phyloP scores from a whole-genome alignment of 1,284 basidiomycete species.

The Ustilago hordei region DNA sequence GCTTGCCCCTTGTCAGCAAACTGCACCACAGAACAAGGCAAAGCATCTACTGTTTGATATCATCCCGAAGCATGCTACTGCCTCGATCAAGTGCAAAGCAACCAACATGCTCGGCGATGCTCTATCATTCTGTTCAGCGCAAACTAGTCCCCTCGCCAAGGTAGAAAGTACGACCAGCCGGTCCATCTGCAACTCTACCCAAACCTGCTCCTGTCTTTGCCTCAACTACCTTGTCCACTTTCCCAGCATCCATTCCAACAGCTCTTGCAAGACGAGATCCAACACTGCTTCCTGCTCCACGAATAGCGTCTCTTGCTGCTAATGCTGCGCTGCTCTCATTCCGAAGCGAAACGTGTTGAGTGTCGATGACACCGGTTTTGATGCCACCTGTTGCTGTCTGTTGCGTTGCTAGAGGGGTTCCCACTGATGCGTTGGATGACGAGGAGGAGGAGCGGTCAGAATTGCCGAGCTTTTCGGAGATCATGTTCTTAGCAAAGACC shows the following conservation, averaged over 20 bases:
- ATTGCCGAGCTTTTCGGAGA: slow-evolving; percentile 18
- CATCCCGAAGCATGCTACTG: not conserved
- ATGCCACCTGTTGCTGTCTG: slow-evolving; percentile 36
- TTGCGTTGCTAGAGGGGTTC: slow-evolving; percentile 31
- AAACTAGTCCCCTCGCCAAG: slow-evolving; percentile 51
- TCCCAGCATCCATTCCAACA: slow-evolving; percentile 30
- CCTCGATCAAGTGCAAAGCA: not conserved
- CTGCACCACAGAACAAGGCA: no score
- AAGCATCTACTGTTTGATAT: not conserved
- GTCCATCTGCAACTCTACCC: slow-evolving; percentile 35
- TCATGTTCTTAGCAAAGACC: slow-evolving; percentile 32
- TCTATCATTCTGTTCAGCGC: slow-evolving; percentile 13
- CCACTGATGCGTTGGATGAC: slow-evolving; percentile 12
- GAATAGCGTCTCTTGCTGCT: slow-evolving; percentile 15
- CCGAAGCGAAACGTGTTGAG: slow-evolving; percentile 43
- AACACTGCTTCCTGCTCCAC: slow-evolving; percentile 36
- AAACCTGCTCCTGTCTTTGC: slow-evolving; percentile 40
- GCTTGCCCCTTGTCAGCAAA: not conserved
- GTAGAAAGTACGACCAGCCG: slow-evolving; percentile 44
- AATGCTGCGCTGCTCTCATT: slow-evolving; percentile 15
- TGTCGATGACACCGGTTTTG: slow-evolving; percentile 48
- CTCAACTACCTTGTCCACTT: slow-evolving; percentile 41
- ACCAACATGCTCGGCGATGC: not conserved
- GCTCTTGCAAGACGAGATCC: slow-evolving; percentile 41
- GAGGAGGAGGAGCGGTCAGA: slow-evolving; percentile 3